phyloP scores from a whole-genome alignment of 2,329 filamentous ascomycete genomes.

The Chaetoscypha palmicola region DNA sequence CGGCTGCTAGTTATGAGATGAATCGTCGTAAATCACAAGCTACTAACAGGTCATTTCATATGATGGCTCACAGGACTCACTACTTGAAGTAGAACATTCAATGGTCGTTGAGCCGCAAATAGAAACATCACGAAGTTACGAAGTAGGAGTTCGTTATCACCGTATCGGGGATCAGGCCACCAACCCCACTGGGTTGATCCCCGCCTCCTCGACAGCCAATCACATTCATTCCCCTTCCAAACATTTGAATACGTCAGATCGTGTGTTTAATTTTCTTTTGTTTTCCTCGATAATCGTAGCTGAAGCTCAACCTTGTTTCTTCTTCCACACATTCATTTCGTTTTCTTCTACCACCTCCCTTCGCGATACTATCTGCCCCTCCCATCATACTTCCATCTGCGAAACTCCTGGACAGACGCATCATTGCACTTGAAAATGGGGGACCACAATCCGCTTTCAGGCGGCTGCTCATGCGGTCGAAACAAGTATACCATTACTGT shows the following conservation, averaged over 20 bases:
- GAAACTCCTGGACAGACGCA: neutral
- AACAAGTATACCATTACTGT: slow-evolving; percentile 73
- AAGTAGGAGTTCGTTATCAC: no score
- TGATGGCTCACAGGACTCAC: no score
- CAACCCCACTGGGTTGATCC: no score
- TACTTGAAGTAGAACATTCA: no score
- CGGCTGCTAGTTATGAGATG: no score
- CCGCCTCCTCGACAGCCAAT: neutral
- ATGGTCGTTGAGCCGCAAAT: no score
- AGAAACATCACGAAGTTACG: no score
- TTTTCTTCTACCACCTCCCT: neutral
- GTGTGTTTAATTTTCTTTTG: neutral
- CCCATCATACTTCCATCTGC: neutral
- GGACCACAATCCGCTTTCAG: slow-evolving; percentile 48
- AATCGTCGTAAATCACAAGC: no score
- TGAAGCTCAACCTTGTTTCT: no score
- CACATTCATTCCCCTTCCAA: neutral
- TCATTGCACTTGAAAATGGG: neutral
- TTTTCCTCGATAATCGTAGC: no score
- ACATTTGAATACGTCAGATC: neutral
- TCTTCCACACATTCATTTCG: neutral
- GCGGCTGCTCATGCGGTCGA: slow-evolving; percentile 78
- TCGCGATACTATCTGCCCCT: neutral
- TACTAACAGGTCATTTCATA: no score
- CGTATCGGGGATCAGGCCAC: no score